These are phyloP conservation scores for Pyrenophora graminea DNA, from an alignment of 2,329 filamentous ascomycete species.

Conservation along the genomic window DNA sequence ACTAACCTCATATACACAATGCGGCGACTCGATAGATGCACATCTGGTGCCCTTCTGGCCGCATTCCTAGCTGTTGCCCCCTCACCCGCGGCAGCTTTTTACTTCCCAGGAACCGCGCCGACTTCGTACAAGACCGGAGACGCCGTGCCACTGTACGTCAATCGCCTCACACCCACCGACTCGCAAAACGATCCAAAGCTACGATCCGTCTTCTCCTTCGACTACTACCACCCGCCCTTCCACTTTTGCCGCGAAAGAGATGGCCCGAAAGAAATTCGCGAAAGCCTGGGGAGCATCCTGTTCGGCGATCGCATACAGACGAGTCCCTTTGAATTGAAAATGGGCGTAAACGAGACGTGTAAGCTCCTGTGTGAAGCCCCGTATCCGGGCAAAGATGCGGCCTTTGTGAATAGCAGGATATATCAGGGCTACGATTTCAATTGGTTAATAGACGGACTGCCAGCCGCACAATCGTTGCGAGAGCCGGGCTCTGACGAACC, in stretches of 20 bases:
- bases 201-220: slow-evolving; percentile 91
- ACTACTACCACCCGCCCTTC: slow-evolving; percentile 90
- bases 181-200: slow-evolving; percentile 77
- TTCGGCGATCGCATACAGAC: slow-evolving; percentile 97
- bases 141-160: slow-evolving; percentile 85
- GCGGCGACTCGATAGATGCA: slow-evolving; percentile 34
- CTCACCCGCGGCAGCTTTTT: slow-evolving; percentile 68
- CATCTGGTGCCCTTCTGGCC: slow-evolving; percentile 38
- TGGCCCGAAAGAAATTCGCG: slow-evolving; percentile 78
- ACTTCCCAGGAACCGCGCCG: slow-evolving; percentile 92
- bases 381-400: slow-evolving; percentile 67
- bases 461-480: slow-evolving; percentile 80
- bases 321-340: slow-evolving; percentile 88
- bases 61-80: slow-evolving; percentile 46
- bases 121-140: slow-evolving; percentile 85
- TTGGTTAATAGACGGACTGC: slow-evolving; percentile 93
- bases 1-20: slow-evolving; percentile 24
- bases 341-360: slow-evolving; percentile 86
- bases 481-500: slow-evolving; percentile 76
- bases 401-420: slow-evolving; percentile 84
- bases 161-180: slow-evolving; percentile 85
- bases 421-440: slow-evolving; percentile 87
- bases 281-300: slow-evolving; percentile 92
- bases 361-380: slow-evolving; percentile 76
- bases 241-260: slow-evolving; percentile 82